These are phyloP conservation scores for Rhodotorula mucilaginosa DNA, from an alignment of 1,284 basidiomycete genomes.

Conservation along the genomic window DNA sequence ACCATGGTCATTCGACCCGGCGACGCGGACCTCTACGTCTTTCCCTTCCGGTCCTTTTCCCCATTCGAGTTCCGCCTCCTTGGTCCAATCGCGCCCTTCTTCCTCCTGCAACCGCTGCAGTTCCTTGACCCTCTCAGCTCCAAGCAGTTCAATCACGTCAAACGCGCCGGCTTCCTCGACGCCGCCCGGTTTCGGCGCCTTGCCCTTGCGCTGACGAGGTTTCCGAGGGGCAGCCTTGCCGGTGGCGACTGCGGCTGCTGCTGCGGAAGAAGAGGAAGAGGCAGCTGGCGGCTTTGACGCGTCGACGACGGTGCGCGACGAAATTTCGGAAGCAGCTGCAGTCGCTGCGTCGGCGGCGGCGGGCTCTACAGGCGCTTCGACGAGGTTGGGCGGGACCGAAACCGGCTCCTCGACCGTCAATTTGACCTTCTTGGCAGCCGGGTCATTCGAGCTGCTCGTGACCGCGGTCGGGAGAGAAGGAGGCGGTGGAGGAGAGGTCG, in stretches of 20 bases:
- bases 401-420: conserved; percentile 9
- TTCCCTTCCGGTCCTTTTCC: conserved; percentile 36
- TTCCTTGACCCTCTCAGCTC: conserved; percentile 58
- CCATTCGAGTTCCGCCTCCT: conserved; percentile 51
- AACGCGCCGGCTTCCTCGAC: conserved; percentile 70
- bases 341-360: too few species aligned
- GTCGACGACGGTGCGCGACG: too few species aligned
- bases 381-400: conserved; percentile 9
- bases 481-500: conserved; percentile 13
- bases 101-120: conserved; percentile 59
- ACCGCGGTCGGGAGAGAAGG: background rate
- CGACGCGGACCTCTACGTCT: conserved; percentile 63
- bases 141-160: conserved; percentile 69
- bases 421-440: conserved; percentile 20
- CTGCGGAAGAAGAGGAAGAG: too few species aligned
- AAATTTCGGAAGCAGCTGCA: too few species aligned
- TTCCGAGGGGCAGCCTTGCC: conserved; percentile 17
- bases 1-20: conserved; percentile 65
- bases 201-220: conserved; percentile 28
- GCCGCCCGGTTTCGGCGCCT: conserved; percentile 42
- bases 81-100: conserved; percentile 57
- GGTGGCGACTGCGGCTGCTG: too few species aligned
- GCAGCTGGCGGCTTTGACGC: too few species aligned
- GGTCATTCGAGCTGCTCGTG: too few species aligned
- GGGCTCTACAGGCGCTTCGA: background rate